Evolutionary conservation across 768 basidiomycete species (phyloP).

Genomic region (Tulasnella sp.): DNA sequence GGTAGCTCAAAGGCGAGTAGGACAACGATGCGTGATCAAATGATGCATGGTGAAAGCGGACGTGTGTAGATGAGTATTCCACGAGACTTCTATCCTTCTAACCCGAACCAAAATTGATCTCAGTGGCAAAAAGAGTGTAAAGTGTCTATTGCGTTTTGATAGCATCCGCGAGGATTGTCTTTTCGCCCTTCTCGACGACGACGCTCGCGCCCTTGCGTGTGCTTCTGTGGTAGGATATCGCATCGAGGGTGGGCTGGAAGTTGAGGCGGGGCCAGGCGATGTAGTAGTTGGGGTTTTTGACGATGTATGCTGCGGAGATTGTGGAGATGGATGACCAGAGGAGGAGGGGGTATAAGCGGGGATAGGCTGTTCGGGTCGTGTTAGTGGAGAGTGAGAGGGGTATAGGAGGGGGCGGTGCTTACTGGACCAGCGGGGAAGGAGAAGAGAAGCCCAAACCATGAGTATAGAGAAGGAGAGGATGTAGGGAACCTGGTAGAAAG

Average conservation of each 20-base stretch:
- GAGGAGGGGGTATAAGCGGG: conserved; percentile 70
- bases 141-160: background rate
- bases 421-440: conserved; percentile 82
- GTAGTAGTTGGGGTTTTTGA: conserved; percentile 81
- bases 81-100: too few relatives aligned
- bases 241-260: conserved; percentile 43
- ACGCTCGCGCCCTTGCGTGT: background rate
- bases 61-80: too few relatives aligned
- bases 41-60: too few relatives aligned
- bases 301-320: conserved; percentile 55
- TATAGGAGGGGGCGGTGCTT: conserved; percentile 25
- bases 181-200: background rate
- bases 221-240: conserved; percentile 79
- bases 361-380: conserved; percentile 48
- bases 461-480: conserved; percentile 70
- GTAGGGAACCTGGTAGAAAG: conserved; percentile 60
- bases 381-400: background rate
- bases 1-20: too few relatives aligned
- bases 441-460: conserved; percentile 78
- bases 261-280: conserved; percentile 88
- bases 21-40: too few relatives aligned
- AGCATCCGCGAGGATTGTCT: conserved; percentile 8
- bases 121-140: too few relatives aligned
- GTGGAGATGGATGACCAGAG: conserved; percentile 62
- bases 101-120: too few relatives aligned